Percentiles rank a stretch among this genome's conserved stretches.
Conservation (phyloP, 208 protist species). For the Leptomonas pyrrhocoris region DNA sequence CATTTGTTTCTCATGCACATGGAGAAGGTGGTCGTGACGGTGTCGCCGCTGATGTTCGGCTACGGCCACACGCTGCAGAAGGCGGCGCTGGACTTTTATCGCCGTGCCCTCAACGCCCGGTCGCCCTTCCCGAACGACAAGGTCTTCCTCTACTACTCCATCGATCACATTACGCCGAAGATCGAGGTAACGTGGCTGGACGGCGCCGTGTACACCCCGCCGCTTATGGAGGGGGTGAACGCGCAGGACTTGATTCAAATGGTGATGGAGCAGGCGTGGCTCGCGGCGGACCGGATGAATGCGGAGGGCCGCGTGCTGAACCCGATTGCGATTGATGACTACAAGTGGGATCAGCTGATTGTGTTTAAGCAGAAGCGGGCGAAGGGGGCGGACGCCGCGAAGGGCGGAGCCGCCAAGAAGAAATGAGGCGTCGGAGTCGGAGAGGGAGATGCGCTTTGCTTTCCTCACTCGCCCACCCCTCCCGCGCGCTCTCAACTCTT, state of each 20-base stretch:
- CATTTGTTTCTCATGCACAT: constrained; percentile 91
- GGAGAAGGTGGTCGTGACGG: constrained; percentile 86
- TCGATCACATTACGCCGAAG: constrained; percentile 84
- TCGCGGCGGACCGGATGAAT: constrained; percentile 87
- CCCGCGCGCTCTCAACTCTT: no score
- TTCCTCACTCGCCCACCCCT: no score
- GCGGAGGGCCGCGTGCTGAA: constrained; percentile 79
- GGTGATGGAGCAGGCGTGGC: constrained; percentile 92
- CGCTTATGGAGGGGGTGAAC: constrained; percentile 80
- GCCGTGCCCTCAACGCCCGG: constrained; percentile 76
- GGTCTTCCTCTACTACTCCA: constrained; percentile 87
- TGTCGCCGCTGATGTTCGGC: constrained; percentile 87
- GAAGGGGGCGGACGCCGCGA: constrained; percentile 58
- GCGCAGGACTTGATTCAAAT: constrained; percentile 89
- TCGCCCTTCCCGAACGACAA: constrained; percentile 88
- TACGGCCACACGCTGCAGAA: constrained; percentile 88
- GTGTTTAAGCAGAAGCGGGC: constrained; percentile 88
- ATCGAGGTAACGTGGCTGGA: constrained; percentile 92
- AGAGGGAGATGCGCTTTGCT: no score
- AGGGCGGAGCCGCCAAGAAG: constrained; percentile 51
- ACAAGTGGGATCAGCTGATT: constrained; percentile 91
- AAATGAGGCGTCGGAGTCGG: constrained; percentile 11
- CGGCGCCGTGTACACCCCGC: constrained; percentile 81
- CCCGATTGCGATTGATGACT: constrained; percentile 89
- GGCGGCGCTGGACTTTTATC: constrained; percentile 87